Conservation (phyloP, 805 yeast genomes). For the Candida ovalis region DNA sequence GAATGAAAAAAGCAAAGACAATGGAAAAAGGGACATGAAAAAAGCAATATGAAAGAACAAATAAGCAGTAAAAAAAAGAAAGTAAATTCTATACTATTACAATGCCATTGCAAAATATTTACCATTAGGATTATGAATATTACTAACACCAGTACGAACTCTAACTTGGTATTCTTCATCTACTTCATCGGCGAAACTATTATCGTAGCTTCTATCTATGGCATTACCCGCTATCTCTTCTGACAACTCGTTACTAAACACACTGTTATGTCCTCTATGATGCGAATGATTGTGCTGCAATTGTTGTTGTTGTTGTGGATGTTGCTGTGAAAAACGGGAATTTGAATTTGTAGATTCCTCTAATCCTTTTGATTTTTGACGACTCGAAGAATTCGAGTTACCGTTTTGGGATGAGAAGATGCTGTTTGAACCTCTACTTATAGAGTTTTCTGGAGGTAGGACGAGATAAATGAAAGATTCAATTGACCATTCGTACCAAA, state of each 20-base stretch:
- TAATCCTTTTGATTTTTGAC: not conserved
- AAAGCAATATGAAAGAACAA: not conserved
- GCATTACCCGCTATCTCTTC: slow-evolving; percentile 14
- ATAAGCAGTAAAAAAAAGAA: not conserved
- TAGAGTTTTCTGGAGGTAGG: slow-evolving; percentile 18
- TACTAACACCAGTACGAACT: slow-evolving; percentile 38
- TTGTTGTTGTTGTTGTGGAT: not conserved
- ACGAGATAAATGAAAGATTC: slow-evolving; percentile 45
- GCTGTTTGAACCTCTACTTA: slow-evolving; percentile 12
- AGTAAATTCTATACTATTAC: slow-evolving; percentile 2
- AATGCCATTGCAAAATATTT: slow-evolving; percentile 22
- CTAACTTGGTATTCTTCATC: slow-evolving; percentile 39
- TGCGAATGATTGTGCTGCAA: not conserved
- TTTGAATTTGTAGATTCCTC: not conserved
- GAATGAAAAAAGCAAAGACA: not conserved
- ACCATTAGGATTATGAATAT: slow-evolving; percentile 40
- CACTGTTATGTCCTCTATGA: slow-evolving; percentile 5
- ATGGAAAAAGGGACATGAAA: not conserved
- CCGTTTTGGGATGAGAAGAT: slow-evolving; percentile 3
- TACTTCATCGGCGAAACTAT: slow-evolving; percentile 19
- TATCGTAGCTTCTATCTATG: slow-evolving; percentile 4
- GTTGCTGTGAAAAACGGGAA: not conserved
- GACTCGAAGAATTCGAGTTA: slow-evolving; percentile 1
- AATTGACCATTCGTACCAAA: slow-evolving; percentile 69
- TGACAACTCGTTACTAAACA: slow-evolving; percentile 21